These are phyloP conservation scores for Papiliotrema terrestris DNA, from an alignment of 1,284 basidiomycete genomes.

Conservation along the genomic window DNA sequence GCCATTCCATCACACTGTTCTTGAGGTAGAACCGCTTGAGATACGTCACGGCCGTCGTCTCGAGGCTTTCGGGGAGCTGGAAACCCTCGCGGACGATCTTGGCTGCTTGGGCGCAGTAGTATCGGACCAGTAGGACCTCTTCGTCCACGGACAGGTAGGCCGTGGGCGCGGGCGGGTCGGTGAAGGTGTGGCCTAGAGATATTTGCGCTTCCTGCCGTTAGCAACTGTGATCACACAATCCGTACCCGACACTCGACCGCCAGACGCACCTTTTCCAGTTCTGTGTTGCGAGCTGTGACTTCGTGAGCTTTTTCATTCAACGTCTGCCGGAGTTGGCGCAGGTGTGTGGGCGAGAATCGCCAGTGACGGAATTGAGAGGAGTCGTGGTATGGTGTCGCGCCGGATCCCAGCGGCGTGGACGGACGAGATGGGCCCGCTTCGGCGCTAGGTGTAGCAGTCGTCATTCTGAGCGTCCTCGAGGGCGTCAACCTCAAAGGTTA, in stretches of 20 bases:
- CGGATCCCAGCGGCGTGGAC: slow-evolving; percentile 11
- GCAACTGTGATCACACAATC: slow-evolving; percentile 3
- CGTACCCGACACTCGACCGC: not conserved
- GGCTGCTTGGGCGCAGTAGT: slow-evolving; percentile 83
- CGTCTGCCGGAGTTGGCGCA: slow-evolving; percentile 59
- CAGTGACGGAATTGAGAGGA: slow-evolving; percentile 85
- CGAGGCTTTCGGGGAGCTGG: slow-evolving; percentile 84
- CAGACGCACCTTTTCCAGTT: slow-evolving; percentile 67
- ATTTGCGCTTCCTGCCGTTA: slow-evolving; percentile 32
- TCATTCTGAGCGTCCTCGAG: too few species aligned
- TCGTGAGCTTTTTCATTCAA: slow-evolving; percentile 72
- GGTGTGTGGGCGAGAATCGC: slow-evolving; percentile 70
- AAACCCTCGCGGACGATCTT: slow-evolving; percentile 75
- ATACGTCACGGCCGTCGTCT: slow-evolving; percentile 86
- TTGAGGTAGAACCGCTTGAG: slow-evolving; percentile 96
- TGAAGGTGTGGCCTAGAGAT: slow-evolving; percentile 22
- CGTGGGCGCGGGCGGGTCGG: slow-evolving; percentile 21
- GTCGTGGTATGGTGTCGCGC: slow-evolving; percentile 62
- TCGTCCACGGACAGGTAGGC: slow-evolving; percentile 76
- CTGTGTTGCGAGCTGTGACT: slow-evolving; percentile 69
- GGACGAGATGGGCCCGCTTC: slow-evolving; percentile 4
- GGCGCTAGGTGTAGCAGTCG: not conserved
- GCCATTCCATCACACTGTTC: slow-evolving; percentile 99
- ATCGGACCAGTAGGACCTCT: slow-evolving; percentile 80
- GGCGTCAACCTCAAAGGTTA: too few species aligned